Base-by-base conservation (phyloP, 2,329 filamentous ascomycete genomes). In the Onygenales sp. region DNA sequence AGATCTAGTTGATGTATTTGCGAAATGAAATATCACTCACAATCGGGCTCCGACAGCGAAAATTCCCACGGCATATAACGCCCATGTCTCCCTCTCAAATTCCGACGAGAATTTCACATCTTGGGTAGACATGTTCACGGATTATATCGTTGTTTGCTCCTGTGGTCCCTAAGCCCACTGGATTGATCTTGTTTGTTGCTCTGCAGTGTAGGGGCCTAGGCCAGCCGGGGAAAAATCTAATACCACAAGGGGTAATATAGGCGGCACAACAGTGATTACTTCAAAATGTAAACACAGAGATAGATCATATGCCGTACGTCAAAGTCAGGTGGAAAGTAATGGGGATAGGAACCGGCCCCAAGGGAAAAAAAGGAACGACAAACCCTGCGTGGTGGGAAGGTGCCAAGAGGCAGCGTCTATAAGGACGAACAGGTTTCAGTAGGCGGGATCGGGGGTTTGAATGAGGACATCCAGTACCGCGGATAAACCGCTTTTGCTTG, bases 11-110 rank as follows among this genome's bases (percentile, higher is more conserved):
- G 31, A 32, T 27, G 32, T 50, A 45, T 10, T 38, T 21, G 73
- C 71, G 10, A 72, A 59, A 48, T 73, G 61, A 14, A 63, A 57
- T 59, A 70, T 73, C 41, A 64, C 70, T 66, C 54, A 74, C 71
- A 66, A 67, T 67, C 70, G 61, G 43, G 72, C 57, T 5, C 64
- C 55, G 27, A 66, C 66, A 48, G 68, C 63, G 8, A 71, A 54
- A 31, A 72, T 64, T 9, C 70, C 71, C 4, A 73, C 64, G 9
- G 58, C 61, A 52, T 72, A 74, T 13, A 74, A 59, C 36, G 65
- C 60, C 71, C 54, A 55, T 38, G 54, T 71, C 59, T 71, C 68
- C 41, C 58, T 62, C 33, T 61, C 58, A 55, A 71, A 71, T 6
- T 54, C 48, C 14, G 58, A 62, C 36, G 60, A 55, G 44, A 61